These are phyloP conservation scores for Pseudotulostoma volvatum DNA, from an alignment of 495 filamentous ascomycete genomes.

Conservation along the genomic window DNA sequence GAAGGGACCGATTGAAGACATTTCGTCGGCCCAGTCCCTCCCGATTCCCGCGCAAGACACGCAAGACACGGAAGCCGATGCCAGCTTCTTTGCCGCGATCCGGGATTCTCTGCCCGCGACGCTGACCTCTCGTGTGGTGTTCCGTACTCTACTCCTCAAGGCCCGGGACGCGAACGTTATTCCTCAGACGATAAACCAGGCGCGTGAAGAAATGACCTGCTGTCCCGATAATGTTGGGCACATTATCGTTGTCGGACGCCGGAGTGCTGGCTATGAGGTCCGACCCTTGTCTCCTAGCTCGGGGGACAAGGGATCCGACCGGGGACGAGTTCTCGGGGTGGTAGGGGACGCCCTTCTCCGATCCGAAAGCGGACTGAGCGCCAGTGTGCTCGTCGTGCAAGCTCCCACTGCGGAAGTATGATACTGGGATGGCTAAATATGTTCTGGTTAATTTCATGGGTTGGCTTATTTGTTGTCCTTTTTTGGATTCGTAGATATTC, in stretches of 20 bases:
- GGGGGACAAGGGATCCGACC: constrained; percentile 23
- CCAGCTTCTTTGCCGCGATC: constrained; percentile 44
- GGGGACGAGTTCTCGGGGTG: constrained; percentile 47
- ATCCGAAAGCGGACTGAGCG: constrained; percentile 41
- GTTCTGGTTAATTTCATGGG: too few relatives aligned
- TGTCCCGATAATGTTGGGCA: constrained; percentile 56
- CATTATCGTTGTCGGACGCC: constrained; percentile 58
- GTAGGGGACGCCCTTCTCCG: constrained; percentile 44
- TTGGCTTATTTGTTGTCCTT: too few relatives aligned
- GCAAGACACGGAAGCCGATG: constrained; percentile 25
- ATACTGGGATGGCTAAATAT: too few relatives aligned
- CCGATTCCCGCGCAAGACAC: not conserved
- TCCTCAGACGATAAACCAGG: constrained; percentile 21
- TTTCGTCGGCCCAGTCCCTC: too few relatives aligned
- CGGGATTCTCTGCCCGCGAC: constrained; percentile 42
- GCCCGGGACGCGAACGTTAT: constrained; percentile 10
- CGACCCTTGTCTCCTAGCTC: constrained; percentile 5
- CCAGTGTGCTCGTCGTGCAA: constrained; percentile 67
- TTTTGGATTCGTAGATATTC: too few relatives aligned
- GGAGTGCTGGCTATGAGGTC: constrained; percentile 9
- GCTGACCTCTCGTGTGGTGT: constrained; percentile 44
- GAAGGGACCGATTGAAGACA: too few relatives aligned
- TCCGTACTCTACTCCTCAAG: constrained; percentile 24
- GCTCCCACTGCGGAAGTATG: too few relatives aligned
- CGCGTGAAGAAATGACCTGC: constrained; percentile 43